Evolutionary conservation across 2,329 filamentous ascomycete species (phyloP), one percentile per base, ranked within the genome.

Genomic region (Pseudocercospora ulei): DNA sequence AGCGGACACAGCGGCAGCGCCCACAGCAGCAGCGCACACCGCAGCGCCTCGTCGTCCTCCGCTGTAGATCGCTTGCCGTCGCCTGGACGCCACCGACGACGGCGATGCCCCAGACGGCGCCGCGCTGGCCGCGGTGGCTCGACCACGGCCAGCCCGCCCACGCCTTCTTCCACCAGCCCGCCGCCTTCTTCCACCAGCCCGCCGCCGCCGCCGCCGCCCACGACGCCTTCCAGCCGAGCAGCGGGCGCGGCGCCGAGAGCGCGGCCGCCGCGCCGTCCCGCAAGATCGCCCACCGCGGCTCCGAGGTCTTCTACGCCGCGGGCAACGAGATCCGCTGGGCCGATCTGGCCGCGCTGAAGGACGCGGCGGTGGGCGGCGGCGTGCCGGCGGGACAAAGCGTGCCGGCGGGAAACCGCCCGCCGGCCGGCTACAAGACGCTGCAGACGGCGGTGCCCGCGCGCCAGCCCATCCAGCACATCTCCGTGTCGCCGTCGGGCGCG

Each of bases 241-340:
- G n/a, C n/a, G n/a, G n/a, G n/a, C n/a, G n/a, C n/a, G n/a, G n/a
- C n/a, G 16, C 3, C 7, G 34, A 23, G 17, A 35, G 18, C 12
- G 34, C n/a, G 17, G 27, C n/a, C 14, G 48, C 53, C n/a, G 62
- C 69, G 2, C 63, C 73, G 1, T 62, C 58, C 12, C 67, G 66
- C 47, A 86, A 78, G 0, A 79, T 96, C 53, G 87, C 86, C 6
- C 76, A 75, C 34, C 72, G 88, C 43, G 86, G 82, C 9, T 85
- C 82, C 1, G 87, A 98, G 56, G 68, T 96, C 6, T 96, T 96
- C 58, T 78, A 85, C 7, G 87, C 86, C 12, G 78, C 82, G 25
- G 87, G 87, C 33, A 87, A 81, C 53, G 84, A 96, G 62, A 81
- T 98, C 45, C 74, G 87, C 60, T 98, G 90, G 86, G 80, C 82